Base-by-base conservation (phyloP, 805 yeast species). In the Metschnikowia vanudenii region DNA sequence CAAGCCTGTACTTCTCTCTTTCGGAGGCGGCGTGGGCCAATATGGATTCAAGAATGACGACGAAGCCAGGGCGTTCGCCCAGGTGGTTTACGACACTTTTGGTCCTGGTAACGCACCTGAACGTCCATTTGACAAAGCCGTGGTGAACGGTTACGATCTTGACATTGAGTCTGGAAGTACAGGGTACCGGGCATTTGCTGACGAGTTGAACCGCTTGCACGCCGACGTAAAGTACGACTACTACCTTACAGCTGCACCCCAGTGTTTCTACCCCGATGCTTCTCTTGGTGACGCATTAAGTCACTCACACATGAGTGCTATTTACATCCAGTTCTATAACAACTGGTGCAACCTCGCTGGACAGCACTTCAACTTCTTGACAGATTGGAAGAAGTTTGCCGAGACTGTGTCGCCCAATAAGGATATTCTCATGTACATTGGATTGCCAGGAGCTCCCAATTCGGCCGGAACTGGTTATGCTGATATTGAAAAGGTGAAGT, bases 271-370 rank as follows among this genome's bases (percentile, higher is more conserved):
- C 64, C 96, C 96, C 19, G 97, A 90, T 69, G 84, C 60, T n/a
- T 62, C 69, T 16, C 62, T 63, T 24, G 68, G 69, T 14, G 61
- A 60, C 20, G 36, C 65, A 28, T 56, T 69, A 49, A 51, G 50
- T 79, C 41, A 76, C 66, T 81, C 88, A 11, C 73, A 79, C 35
- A 73, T 90, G 55, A 96, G 90, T 67, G 88, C 81, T 64, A 84
- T 88, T 4, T 88, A 86, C 61, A 76, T 90, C 54, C 96, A 89
- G 70, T 90, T 90, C 69, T 89, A 89, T 77, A 90, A 90, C 79
- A 90, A 90, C 69, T 88, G 96, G 67, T 49, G 52, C 68, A 78
- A 39, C 71, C 73, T 38, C 55, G 33, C 3, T n/a, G 49, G 52
- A 9, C 39, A 53, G 31, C 45, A 50, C 40, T 90, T 88, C 75